Conservation (phyloP, 345 rosid genomes). For the Lagerstroemia speciosa region DNA sequence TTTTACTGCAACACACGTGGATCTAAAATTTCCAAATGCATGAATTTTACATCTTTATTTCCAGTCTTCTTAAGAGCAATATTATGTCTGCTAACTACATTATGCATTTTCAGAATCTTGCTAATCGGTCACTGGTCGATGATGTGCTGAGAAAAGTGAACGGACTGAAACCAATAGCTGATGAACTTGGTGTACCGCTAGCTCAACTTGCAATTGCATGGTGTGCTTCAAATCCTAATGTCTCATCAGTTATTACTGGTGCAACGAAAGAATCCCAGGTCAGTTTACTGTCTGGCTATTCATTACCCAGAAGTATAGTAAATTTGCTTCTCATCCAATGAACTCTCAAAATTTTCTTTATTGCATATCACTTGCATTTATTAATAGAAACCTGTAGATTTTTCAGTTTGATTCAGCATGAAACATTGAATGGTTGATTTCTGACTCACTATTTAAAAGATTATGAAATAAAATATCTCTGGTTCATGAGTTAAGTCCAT, state of each 20-base stretch:
- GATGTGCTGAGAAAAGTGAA: constrained; percentile 88
- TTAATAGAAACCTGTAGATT: background rate
- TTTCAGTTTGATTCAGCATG: background rate
- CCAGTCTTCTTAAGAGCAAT: background rate
- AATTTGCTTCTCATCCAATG: background rate
- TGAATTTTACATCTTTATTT: background rate
- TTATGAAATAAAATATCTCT: background rate
- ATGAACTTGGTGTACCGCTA: constrained; percentile 87
- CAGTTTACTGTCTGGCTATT: constrained; percentile 8
- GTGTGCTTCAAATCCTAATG: constrained; percentile 97
- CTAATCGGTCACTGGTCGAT: constrained; percentile 80
- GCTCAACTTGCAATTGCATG: constrained; percentile 97
- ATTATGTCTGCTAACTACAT: constrained; percentile 7
- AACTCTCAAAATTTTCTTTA: background rate
- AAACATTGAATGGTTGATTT: background rate
- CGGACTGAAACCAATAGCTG: constrained; percentile 92
- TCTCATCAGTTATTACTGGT: constrained; percentile 90
- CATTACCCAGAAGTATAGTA: background rate
- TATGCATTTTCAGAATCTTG: constrained; percentile 55
- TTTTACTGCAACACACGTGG: background rate
- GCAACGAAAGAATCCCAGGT: constrained; percentile 99
- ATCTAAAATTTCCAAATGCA: background rate
- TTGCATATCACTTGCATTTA: background rate
- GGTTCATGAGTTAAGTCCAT: background rate
- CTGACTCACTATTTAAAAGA: background rate